Conservation (phyloP, 176 grass and related monocot genomes). For the Triticum aestivum region DNA sequence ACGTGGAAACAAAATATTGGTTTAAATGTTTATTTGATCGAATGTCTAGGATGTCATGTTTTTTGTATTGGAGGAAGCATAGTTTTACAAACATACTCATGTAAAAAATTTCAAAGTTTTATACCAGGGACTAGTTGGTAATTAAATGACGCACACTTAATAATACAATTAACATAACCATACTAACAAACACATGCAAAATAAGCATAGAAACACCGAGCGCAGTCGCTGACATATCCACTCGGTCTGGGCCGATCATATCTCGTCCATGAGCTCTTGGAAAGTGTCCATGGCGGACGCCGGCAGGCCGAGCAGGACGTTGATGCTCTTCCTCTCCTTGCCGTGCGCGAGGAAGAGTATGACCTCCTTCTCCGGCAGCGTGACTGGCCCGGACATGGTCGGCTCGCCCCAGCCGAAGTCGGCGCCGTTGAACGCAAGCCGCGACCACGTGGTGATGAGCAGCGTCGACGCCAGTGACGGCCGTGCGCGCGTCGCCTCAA, state of each 20-base stretch:
- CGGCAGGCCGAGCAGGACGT: conserved; percentile 88
- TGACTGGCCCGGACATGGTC: conserved; percentile 72
- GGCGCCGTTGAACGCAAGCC: conserved; percentile 69
- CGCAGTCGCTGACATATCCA: not conserved
- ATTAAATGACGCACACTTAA: no score
- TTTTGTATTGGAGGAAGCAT: no score
- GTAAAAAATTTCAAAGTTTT: no score
- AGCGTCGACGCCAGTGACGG: conserved; percentile 83
- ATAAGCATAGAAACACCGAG: conserved; percentile 8
- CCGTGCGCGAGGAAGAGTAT: conserved; percentile 87
- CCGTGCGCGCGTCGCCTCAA: conserved; percentile 70
- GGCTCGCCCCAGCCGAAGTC: conserved; percentile 95
- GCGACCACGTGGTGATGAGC: conserved; percentile 88
- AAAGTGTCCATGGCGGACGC: conserved; percentile 76
- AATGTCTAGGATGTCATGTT: no score
- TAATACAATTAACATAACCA: not conserved
- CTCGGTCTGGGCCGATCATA: conserved; percentile 12
- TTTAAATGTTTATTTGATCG: no score
- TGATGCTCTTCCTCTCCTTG: conserved; percentile 77
- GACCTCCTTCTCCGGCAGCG: conserved; percentile 90
- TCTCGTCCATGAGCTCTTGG: conserved; percentile 80
- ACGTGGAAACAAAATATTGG: no score
- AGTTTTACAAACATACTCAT: no score
- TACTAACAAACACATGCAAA: not conserved
- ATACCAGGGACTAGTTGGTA: no score